Conservation (phyloP, 106 monocot species). For the Xerophyta viscosa region DNA sequence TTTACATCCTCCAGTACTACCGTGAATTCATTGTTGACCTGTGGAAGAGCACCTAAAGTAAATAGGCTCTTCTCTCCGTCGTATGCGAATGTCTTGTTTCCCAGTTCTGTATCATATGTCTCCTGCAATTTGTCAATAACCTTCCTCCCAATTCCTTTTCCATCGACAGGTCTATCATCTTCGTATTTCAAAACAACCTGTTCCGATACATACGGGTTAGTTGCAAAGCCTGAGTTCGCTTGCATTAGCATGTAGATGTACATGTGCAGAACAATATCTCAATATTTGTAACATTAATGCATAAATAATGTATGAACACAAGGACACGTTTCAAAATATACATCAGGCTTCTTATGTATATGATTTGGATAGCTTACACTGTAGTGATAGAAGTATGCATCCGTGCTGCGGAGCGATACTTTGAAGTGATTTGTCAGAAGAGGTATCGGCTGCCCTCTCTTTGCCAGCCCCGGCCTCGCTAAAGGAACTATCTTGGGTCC, state of each 20-base stretch:
- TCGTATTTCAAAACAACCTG: slow-evolving; percentile 91
- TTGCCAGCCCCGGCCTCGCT: slow-evolving; percentile 41
- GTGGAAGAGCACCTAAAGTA: slow-evolving; percentile 73
- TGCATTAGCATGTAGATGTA: too few relatives aligned
- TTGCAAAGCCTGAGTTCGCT: too few relatives aligned
- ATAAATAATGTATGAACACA: background rate
- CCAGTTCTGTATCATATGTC: slow-evolving; percentile 62
- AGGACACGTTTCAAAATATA: background rate
- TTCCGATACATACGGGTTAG: too few relatives aligned
- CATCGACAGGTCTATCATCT: slow-evolving; percentile 75
- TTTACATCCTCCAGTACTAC: slow-evolving; percentile 67
- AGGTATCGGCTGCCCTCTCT: slow-evolving; percentile 38
- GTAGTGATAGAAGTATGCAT: slow-evolving; percentile 74
- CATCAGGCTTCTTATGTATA: background rate
- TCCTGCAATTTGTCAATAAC: slow-evolving; percentile 80
- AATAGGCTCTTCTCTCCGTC: slow-evolving; percentile 90
- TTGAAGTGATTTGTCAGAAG: slow-evolving; percentile 71
- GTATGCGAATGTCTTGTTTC: slow-evolving; percentile 78
- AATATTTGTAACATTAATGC: too few relatives aligned
- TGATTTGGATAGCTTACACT: too few relatives aligned
- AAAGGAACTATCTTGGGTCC: slow-evolving; percentile 40
- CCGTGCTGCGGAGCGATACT: slow-evolving; percentile 38
- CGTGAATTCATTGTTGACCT: slow-evolving; percentile 64
- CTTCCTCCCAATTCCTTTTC: slow-evolving; percentile 70
- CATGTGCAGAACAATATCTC: too few relatives aligned